Base-by-base conservation (phyloP, 2,329 filamentous ascomycete species). In the Fusarium nurragi region DNA sequence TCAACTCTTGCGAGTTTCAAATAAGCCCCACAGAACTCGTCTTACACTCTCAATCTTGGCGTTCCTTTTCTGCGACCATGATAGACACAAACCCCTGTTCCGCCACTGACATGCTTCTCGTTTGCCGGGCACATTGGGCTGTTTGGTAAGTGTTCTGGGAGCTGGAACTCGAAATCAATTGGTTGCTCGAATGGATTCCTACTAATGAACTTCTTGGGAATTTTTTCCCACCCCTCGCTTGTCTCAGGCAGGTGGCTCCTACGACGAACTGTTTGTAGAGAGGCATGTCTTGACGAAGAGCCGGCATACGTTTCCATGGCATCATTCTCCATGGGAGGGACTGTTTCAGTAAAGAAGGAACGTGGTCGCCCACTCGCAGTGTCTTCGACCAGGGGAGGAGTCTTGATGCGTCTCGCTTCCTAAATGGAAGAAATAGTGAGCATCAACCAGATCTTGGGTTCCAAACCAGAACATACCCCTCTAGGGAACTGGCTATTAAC, bases 71-170 rank as follows among this genome's bases (percentile, higher is more conserved):
- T 70, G 28, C 81, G 74, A 4, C 81, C 81, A 46, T 84, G 81
- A 62, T 83, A 83, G 4, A 85, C 81, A 53, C 83, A 86, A 4
- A 85, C 58, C 0, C 81, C 82, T 7, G 75, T 79, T 6, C 83
- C 81, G n/a, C 79, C 76, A 14, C 78, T 78, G 49, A 69, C 69
- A 52, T 83, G 79, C 37, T 76, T 79, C 39, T 72, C 71, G 68
- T 85, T 83, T 10, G 81, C 73, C 4, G 83, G 83, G 52, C 83
- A 86, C 74, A 84, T 78, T 16, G 82, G 82, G 65, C 83, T 85
- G 54, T 62, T 80, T 28, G 82, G 81, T 9, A 83, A 72, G 60
- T 86, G 83, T 60, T 85, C 81, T 3, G 82, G 81, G 12, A 85
- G 61, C 43, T 84, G 77, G 56, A 86, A 84, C 44, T 80, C 74